Base-by-base conservation (phyloP, 2,329 filamentous ascomycete species). In the Diaporthe capsici region DNA sequence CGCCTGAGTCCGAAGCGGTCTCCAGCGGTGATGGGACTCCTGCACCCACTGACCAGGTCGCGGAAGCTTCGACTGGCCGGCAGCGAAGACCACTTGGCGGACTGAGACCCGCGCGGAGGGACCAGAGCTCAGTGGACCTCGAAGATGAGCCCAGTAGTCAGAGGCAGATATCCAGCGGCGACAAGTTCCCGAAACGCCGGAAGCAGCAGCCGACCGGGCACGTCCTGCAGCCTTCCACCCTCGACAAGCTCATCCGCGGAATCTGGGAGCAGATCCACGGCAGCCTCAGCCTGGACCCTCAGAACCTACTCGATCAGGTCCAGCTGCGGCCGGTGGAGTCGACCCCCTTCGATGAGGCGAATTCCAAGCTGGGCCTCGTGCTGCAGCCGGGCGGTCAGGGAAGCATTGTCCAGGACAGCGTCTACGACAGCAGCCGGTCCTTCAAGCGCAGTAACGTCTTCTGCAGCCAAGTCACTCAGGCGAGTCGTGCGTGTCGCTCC, bases 401-500 rank as follows among this genome's bases (percentile, higher is more conserved):
- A 7, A 70, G 65, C 49, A 55, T 70, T 37, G 70, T 73, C 17
- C 31, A 55, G 39, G 71, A 60, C 28, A 74, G 37, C 22, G 7
- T 74, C 15, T 70, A 72, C 17, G 47, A 73, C 15, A 37, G 68
- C 17, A 75, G 71, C 53, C 71, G 71, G 3, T 79, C 79, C 25
- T 83, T 83, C 74, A 82, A 79, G 73, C 80, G 78, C 65, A 82
- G 80, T 53, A 83, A 82, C 68, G 74, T 79, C 10, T 80, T 83
- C 73, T 83, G 81, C 76, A 79, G 81, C 17, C 84, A 77, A 77
- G 79, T 82, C 0, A 83, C 82, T 20, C 81, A 83, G 75, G 82
- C 88, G n/a, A 89, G 87, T 78, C 85, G 88, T 20, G 87, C 88
- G 1, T 89, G 86, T 72, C 84, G 89, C n/a, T 88, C 88, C 0